Evolutionary conservation across 2,329 filamentous ascomycete species (phyloP).

Genomic region (Fusarium duplospermum): DNA sequence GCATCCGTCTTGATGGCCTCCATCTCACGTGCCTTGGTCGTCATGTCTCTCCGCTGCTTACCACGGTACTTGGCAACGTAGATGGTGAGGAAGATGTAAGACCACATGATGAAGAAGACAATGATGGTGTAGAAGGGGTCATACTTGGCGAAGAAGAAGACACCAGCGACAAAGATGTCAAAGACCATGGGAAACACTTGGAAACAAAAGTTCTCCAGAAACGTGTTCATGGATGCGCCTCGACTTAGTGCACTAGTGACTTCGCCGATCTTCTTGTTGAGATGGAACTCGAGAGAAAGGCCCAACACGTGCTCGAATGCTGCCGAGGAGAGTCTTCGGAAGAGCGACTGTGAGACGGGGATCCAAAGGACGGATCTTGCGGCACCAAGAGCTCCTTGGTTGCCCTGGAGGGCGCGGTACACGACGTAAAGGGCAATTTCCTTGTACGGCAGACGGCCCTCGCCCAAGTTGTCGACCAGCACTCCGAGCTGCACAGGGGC

Average conservation of each 20-base stretch:
- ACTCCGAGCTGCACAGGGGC: conserved; percentile 57
- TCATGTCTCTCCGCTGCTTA: conserved; percentile 58
- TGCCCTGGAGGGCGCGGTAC: conserved; percentile 58
- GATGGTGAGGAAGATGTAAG: conserved; percentile 62
- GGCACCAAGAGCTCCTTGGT: conserved; percentile 57
- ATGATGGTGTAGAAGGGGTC: conserved; percentile 62
- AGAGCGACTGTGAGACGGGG: conserved; percentile 58
- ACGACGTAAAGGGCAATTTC: conserved; percentile 57
- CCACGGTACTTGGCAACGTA: conserved; percentile 61
- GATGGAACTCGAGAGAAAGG: conserved; percentile 62
- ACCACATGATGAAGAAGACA: conserved; percentile 60
- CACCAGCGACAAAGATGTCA: conserved; percentile 61
- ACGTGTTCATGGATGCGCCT: conserved; percentile 60
- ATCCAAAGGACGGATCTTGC: conserved; percentile 60
- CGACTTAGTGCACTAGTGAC: conserved; percentile 62
- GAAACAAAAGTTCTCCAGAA: conserved; percentile 61
- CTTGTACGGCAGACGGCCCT: conserved; percentile 56
- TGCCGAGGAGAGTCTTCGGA: conserved; percentile 55
- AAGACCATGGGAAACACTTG: conserved; percentile 63
- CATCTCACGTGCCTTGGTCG: conserved; percentile 58
- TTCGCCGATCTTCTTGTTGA: conserved; percentile 63
- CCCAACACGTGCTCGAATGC: conserved; percentile 61
- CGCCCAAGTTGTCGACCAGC: conserved; percentile 54
- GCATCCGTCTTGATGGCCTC: conserved; percentile 62
- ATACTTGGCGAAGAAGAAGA: conserved; percentile 58